Evolutionary conservation across 129 eudicot species (phyloP), one percentile per base, ranked within the genome.

Genomic region (Silybum marianum): DNA sequence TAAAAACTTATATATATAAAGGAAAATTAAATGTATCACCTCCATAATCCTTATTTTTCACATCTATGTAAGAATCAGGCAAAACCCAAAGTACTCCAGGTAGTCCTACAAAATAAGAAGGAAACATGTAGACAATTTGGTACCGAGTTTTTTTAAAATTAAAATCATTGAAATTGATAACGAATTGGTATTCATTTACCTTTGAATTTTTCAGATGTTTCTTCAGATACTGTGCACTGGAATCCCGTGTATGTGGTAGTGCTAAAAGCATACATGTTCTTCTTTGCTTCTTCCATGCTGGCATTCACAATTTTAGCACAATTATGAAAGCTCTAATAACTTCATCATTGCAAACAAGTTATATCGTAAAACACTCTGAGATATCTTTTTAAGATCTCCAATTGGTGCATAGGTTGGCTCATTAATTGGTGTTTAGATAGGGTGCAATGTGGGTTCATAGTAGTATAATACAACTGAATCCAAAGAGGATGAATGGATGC

Each of bases 41-140:
- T 91, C 99, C 99, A 75, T 96, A 96, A 74, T 96, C 99, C 83
- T 96, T 93, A 84, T 96, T 93, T 85, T 96, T 93, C 74, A 93
- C 98, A 91, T 96, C 99, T 6, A 96, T 93, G 87, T 96, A 96
- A 39, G 99, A 96, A 91, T 96, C 98, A 39, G 99, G 98, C 84
- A 96, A 84, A 77, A 96, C 97, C 97, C 98, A 96, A 67, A 93
- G 89, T 74, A 96, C 99, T 85, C 99, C 99, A n/a, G 99, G 99
- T 73, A 96, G 80, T 82, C 99, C 99, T 95, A 81, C 84, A 88
- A 46, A 86, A 34, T 14, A 60, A n/a, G 26, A 81, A 78, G 24
- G 40, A 76, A 9, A 32, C 36, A 32, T 32, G 16, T 46, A 4
- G 54, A 51, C 10, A 73, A 38, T 70, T 67, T 19, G 69, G 19